Base-by-base conservation (phyloP, 2,329 filamentous ascomycete species). In the Alternaria infectoria region DNA sequence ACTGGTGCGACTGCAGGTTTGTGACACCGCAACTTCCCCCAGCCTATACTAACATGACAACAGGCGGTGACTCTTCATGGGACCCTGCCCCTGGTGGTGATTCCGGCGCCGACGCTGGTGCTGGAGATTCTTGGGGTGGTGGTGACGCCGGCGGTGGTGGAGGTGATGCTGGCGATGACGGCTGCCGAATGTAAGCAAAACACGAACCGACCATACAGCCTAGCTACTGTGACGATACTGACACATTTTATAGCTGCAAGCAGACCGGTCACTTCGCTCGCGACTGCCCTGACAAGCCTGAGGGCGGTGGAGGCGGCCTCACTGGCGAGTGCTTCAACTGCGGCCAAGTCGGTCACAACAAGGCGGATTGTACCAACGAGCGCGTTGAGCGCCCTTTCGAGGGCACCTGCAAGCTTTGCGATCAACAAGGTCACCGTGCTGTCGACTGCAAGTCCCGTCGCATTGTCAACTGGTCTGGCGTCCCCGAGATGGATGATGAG, bases 281-380 rank as follows among this genome's bases (percentile, higher is more conserved):
- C 55, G 83, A 86, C 44, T 86, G 84, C 64, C 81, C 83, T 2
- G 74, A 83, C 50, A 80, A 83, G 80, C 74, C 73, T 21, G 65
- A 68, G 26, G 73, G 74, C 40, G 69, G 73, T 36, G 72, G 74
- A 17, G 68, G 72, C 44, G 73, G 75, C 17, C 76, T 79, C 72
- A 81, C 74, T 13, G 81, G 84, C 21, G 82, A 81, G 47, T 89
- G 87, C 81, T 89, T 80, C 83, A 89, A 89, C 77, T 90, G 88
- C 66, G 86, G 86, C 56, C 78, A 89, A 69, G 70, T 80, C 30
- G 86, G 88, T 13, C 89, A 91, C 82, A 87, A 83, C 78, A 90
- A 89, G 78, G 79, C 83, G 2, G 88, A 91, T 8, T 91, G 89
- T 71, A 70, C 86, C 17, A 88, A 90, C 59, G 84, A 85, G 15